Conservation (phyloP, 1,284 basidiomycete genomes). For the Cryptococcus sp. region DNA sequence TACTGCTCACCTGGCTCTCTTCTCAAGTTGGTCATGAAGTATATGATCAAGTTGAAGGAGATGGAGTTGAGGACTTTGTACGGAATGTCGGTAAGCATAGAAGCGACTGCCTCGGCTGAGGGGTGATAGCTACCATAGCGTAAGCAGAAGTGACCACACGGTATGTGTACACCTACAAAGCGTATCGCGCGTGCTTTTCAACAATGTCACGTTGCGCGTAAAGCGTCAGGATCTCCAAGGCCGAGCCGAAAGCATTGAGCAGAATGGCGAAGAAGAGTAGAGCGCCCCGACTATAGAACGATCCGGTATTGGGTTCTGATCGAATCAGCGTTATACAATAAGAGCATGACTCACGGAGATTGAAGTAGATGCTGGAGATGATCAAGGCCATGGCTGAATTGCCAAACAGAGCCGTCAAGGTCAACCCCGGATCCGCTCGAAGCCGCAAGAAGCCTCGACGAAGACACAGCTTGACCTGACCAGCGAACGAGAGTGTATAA, state of each 20-base stretch:
- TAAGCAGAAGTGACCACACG: background rate
- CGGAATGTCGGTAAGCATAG: conserved; percentile 57
- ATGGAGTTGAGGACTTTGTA: conserved; percentile 54
- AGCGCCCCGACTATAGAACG: conserved; percentile 47
- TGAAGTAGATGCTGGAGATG: conserved; percentile 53
- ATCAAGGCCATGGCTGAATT: conserved; percentile 55
- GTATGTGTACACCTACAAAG: conserved; percentile 46
- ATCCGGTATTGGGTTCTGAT: conserved; percentile 31
- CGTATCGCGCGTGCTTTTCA: conserved; percentile 55
- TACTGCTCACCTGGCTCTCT: conserved; percentile 37
- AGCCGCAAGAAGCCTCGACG: conserved; percentile 53
- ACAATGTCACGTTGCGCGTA: conserved; percentile 57
- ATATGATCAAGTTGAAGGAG: conserved; percentile 51
- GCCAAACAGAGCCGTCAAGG: conserved; percentile 52
- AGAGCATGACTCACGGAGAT: conserved; percentile 37
- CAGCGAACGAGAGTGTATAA: conserved; percentile 53
- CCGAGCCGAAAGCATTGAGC: conserved; percentile 38
- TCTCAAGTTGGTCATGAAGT: conserved; percentile 56
- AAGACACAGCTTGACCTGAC: conserved; percentile 54
- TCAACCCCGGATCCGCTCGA: conserved; percentile 52
- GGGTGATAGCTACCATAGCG: conserved; percentile 50
- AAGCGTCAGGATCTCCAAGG: conserved; percentile 53
- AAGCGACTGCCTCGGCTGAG: conserved; percentile 55
- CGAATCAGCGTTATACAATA: background rate
- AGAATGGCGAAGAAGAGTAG: conserved; percentile 55